phyloP scores from a whole-genome alignment of 495 filamentous ascomycete species.

The Penicillium samsonianum region DNA sequence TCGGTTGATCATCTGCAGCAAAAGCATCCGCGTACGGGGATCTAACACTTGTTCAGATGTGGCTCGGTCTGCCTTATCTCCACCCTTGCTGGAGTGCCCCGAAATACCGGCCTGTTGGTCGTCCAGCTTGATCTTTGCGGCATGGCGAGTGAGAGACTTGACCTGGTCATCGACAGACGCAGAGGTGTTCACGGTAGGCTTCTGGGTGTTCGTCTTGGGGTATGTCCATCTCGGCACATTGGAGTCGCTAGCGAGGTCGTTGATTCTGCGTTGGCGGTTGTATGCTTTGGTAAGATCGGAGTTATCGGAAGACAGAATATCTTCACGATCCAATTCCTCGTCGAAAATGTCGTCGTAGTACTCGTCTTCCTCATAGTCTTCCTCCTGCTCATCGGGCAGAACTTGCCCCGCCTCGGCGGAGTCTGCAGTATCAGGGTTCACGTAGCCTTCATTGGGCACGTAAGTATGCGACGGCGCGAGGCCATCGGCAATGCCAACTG shows the following conservation, averaged over 20 bases:
- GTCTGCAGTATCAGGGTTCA: slow-evolving; percentile 35
- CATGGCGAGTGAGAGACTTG: slow-evolving; percentile 77
- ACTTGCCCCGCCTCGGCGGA: slow-evolving; percentile 42
- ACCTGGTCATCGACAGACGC: slow-evolving; percentile 86
- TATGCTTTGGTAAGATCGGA: slow-evolving; percentile 84
- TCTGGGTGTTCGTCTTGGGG: slow-evolving; percentile 81
- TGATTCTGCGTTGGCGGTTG: slow-evolving; percentile 74
- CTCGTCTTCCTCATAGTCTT: slow-evolving; percentile 52
- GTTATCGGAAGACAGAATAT: slow-evolving; percentile 58
- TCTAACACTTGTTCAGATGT: slow-evolving; percentile 94
- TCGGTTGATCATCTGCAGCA: slow-evolving; percentile 92
- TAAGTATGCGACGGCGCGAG: slow-evolving; percentile 54
- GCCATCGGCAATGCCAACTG: slow-evolving; percentile 44
- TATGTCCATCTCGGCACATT: slow-evolving; percentile 57
- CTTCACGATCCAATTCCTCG: slow-evolving; percentile 57
- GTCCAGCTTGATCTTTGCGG: slow-evolving; percentile 84
- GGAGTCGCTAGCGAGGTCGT: slow-evolving; percentile 59
- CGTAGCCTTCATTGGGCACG: slow-evolving; percentile 57
- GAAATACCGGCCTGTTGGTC: slow-evolving; percentile 56
- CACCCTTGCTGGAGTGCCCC: slow-evolving; percentile 51
- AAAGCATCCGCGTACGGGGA: slow-evolving; percentile 89
- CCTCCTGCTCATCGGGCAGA: slow-evolving; percentile 30
- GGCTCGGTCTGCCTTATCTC: slow-evolving; percentile 87
- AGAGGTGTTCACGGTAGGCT: slow-evolving; percentile 75
- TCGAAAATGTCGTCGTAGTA: slow-evolving; percentile 61